These are phyloP conservation scores for Phaeosphaeria sp. DNA, from an alignment of 2,329 filamentous ascomycete genomes.

Conservation along the genomic window DNA sequence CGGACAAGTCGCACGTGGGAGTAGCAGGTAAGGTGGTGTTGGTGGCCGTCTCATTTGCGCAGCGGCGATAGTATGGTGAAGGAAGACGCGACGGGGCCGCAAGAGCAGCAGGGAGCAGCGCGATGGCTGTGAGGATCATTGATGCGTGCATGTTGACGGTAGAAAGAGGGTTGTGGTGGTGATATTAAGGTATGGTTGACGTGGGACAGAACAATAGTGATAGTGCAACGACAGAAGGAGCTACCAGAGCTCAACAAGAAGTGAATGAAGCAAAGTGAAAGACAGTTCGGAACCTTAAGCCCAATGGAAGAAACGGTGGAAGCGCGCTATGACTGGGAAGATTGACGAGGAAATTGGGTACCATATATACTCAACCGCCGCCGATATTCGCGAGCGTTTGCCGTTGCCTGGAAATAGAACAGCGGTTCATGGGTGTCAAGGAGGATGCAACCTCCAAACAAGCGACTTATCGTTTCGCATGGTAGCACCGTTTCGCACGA, in stretches of 20 bases:
- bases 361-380: conserved; percentile 2
- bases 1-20: conserved; percentile 32
- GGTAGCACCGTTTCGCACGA: conserved; percentile 24
- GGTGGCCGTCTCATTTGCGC: conserved; percentile 18
- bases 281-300: conserved; percentile 4
- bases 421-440: background rate
- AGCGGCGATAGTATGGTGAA: conserved; percentile 11
- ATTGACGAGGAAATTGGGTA: background rate
- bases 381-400: conserved; percentile 1
- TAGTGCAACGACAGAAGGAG: conserved; percentile 20
- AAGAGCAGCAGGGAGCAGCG: conserved; percentile 30
- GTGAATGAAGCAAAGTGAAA: conserved; percentile 23
- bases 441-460: conserved; percentile 16
- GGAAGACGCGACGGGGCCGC: conserved; percentile 26
- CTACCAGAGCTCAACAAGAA: conserved; percentile 41
- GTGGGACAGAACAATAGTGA: background rate
- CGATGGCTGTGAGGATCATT: conserved; percentile 23
- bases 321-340: background rate
- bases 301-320: conserved; percentile 1
- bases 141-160: conserved; percentile 31
- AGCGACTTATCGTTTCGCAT: conserved; percentile 12
- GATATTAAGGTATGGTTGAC: conserved; percentile 1
- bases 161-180: background rate
- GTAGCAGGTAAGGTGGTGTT: conserved; percentile 8
- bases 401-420: conserved; percentile 18